These are phyloP conservation scores for Vaccinium vitisidaea DNA, from an alignment of 148 eudicot genomes.

Conservation along the genomic window DNA sequence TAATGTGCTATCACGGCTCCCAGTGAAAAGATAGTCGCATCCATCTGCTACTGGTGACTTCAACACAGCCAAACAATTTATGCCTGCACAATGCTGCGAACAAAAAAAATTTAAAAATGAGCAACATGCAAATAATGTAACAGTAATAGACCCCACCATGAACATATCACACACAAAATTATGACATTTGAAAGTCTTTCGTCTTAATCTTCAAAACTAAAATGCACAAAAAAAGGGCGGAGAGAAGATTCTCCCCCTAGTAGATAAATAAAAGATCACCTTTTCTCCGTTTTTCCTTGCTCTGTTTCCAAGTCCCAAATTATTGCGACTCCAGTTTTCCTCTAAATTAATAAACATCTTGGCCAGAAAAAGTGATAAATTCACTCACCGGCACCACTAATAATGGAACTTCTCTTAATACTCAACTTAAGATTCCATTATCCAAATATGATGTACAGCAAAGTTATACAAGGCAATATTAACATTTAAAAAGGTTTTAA, in stretches of 20 bases:
- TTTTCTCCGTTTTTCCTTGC: neutral
- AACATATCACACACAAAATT: neutral
- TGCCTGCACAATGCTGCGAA: slow-evolving; percentile 85
- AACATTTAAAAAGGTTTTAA: no score
- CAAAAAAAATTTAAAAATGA: slow-evolving; percentile 11
- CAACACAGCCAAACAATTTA: slow-evolving; percentile 76
- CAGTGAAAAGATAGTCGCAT: slow-evolving; percentile 67
- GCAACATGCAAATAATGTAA: neutral
- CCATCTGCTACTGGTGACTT: slow-evolving; percentile 54
- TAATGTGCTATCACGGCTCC: slow-evolving; percentile 93
- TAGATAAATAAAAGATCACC: neutral
- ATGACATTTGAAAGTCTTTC: neutral
- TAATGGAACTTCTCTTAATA: no score
- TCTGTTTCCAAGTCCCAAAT: neutral
- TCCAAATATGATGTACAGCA: neutral
- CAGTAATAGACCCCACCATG: neutral
- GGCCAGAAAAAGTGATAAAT: neutral
- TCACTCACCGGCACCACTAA: neutral
- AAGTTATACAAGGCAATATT: neutral
- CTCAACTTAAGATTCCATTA: neutral
- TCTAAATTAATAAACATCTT: neutral
- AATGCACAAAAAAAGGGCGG: neutral
- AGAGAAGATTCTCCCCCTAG: neutral
- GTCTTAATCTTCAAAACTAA: neutral
- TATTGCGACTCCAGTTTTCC: neutral